Evolutionary conservation across 2,329 filamentous ascomycete genomes (phyloP), one percentile per base, ranked within the genome.

Genomic region (Fusarium xylarioides): DNA sequence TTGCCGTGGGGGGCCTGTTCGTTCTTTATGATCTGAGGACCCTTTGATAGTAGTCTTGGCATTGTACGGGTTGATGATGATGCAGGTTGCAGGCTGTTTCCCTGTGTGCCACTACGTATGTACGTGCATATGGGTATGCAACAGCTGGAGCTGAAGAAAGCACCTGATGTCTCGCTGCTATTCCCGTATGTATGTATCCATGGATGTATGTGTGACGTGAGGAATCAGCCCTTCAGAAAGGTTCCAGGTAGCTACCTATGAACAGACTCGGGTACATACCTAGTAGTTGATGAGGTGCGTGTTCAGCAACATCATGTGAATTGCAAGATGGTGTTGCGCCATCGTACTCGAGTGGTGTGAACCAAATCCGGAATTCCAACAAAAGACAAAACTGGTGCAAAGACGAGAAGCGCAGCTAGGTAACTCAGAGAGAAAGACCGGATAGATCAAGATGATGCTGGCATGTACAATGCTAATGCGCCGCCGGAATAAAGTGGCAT

Each of bases 241-340:
- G 21, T 30, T 26, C 18, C 10, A 63, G 30, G 34, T 54, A 60
- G 35, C 34, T 54, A 60, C 21, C 26, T 43, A 50, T 60, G 37
- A 55, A 58, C 43, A 47, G 46, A 62, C 28, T 40, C 42, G 49
- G 19, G 58, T 23, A 54, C 37, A 35, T 38, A n/a, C n/a, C n/a
- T n/a, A n/a, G n/a, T n/a, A 56, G 26, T 35, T 38, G 68, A 74
- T 74, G 60, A 70, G 68, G 57, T 56, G 71, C 71, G 65, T 74
- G 61, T 62, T 62, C 65, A 63, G 65, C 61, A 52, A 58, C 55
- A 74, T 74, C 68, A 73, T 74, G 72, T 74, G 72, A 74, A 74
- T 70, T 52, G n/a, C n/a, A 28, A 63, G 61, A 58, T 73, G 57
- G 66, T 72, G 72, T 64, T 74, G 61, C 57, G 55, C 65, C 65